A percentile compares a stretch with the other conserved stretches of the same genome.
Conservation (phyloP, 768 basidiomycete species). For the Austroboletus festivus region DNA sequence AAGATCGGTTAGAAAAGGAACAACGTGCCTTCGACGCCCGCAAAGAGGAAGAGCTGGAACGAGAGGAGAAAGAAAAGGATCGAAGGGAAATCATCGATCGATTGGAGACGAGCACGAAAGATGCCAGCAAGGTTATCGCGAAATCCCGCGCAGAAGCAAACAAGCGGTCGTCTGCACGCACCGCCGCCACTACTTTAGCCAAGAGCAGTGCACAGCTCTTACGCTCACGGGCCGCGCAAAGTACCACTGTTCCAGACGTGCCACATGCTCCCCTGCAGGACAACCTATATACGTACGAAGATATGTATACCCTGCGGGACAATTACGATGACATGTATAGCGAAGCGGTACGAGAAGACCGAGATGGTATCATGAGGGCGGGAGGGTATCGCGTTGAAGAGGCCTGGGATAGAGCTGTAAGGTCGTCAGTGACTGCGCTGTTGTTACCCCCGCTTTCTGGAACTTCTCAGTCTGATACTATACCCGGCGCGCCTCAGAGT, state of each 20-base stretch:
- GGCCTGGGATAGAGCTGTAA: slow-evolving; percentile 81
- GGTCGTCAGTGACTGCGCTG: slow-evolving; percentile 69
- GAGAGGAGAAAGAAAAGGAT: slow-evolving; percentile 70
- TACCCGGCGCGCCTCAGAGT: slow-evolving; percentile 33
- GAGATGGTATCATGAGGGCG: slow-evolving; percentile 75
- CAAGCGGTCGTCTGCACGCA: slow-evolving; percentile 58
- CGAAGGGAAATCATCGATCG: slow-evolving; percentile 75
- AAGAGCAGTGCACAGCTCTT: slow-evolving; percentile 48
- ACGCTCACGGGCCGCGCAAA: slow-evolving; percentile 63
- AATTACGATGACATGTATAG: slow-evolving; percentile 72
- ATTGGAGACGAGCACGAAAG: slow-evolving; percentile 72
- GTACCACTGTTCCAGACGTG: slow-evolving; percentile 66
- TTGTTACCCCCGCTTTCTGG: slow-evolving; percentile 55
- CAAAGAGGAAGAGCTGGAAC: slow-evolving; percentile 71
- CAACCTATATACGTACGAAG: slow-evolving; percentile 72
- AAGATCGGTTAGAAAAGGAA: slow-evolving; percentile 70
- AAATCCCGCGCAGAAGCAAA: slow-evolving; percentile 62
- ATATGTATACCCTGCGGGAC: slow-evolving; percentile 53
- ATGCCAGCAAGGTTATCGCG: slow-evolving; percentile 67
- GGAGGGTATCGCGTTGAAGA: slow-evolving; percentile 82
- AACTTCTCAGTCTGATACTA: slow-evolving; percentile 3
- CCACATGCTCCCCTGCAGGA: slow-evolving; percentile 80
- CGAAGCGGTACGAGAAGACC: slow-evolving; percentile 71
- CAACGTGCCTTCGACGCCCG: slow-evolving; percentile 62
- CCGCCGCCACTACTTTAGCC: slow-evolving; percentile 38